A percentile compares a stretch with the other conserved stretches of the same genome.
phyloP scores from a whole-genome alignment of 371 early-diverging fungal genomes.

The Zychaea mexicana region DNA sequence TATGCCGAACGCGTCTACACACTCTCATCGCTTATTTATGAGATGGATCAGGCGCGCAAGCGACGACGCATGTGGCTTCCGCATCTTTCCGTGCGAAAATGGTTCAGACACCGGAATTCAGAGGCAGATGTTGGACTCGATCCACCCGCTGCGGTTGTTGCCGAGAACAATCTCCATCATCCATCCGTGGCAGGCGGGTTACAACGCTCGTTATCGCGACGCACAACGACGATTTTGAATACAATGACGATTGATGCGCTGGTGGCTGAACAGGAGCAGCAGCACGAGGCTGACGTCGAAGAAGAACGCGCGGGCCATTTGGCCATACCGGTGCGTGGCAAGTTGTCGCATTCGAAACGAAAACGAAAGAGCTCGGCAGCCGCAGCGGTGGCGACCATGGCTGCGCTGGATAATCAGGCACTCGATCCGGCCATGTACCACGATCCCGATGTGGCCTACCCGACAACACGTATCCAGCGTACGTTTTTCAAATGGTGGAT shows the following conservation, averaged over 20 bases:
- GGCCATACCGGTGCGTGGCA: slow-evolving; percentile 8
- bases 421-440: slow-evolving; percentile 38
- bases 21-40: slow-evolving; percentile 40
- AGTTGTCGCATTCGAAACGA: not conserved
- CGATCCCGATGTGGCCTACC: slow-evolving; percentile 48
- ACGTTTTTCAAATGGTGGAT: slow-evolving; percentile 33
- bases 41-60: slow-evolving; percentile 34
- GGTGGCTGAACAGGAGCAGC: not conserved
- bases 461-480: slow-evolving; percentile 28
- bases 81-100: slow-evolving; percentile 27
- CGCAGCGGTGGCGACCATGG: too few relatives aligned
- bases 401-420: not conserved
- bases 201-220: slow-evolving; percentile 12
- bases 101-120: not conserved
- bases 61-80: slow-evolving; percentile 31
- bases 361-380: not conserved
- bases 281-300: not conserved
- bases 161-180: slow-evolving; percentile 7
- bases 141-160: slow-evolving; percentile 19
- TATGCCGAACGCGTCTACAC: slow-evolving; percentile 48
- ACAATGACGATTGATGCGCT: not conserved
- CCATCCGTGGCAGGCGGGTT: not conserved
- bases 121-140: slow-evolving; percentile 29
- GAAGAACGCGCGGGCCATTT: not conserved
- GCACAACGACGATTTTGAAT: slow-evolving; percentile 9